Evolutionary conservation across 441 rosid genomes (phyloP), one percentile per base, ranked within the genome.

Genomic region (Brassica hybrid): DNA sequence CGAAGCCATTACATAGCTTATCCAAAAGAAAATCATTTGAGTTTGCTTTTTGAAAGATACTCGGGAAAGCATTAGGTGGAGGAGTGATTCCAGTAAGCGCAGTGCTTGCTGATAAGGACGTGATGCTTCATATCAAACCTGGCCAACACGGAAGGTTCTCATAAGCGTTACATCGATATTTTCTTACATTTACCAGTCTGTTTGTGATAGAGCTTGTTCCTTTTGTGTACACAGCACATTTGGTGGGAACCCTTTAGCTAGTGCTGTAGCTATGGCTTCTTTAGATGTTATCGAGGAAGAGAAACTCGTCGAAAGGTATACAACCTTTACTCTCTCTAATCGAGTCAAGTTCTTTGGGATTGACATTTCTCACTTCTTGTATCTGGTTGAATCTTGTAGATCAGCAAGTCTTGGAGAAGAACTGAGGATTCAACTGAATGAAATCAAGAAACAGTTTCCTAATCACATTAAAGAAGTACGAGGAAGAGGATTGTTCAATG

Each of bases 41-140:
- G 30, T 43, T 25, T 75, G 16, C 27, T 38, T 32, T 23, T 7
- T 77, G 7, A 87, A 56, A 79, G 97, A 90, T 93, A 78, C 83
- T 95, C 14, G 98, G 99, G 79, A 95, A 95, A 79, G 99, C 97
- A 77, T 84, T 95, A 86, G 99, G 99, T 7, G 98, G 99, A 77
- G 99, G 99, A 77, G 93, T 95, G 25, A 84, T 95, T 64, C 96
- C 99, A n/a, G 95, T 93, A 34, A 95, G 99, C 81, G 99, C 88
- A 3, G 97, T 95, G 38, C 96, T 95, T 65, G 91, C 97, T 27
- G 92, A 93, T 78, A 91, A 84, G 82, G 90, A 93, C 74, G 87
- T 90, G 76, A 93, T 93, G 98, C 98, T 95, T 78, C 93, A 94
- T 63, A 86, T 95, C 81, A 91, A 69, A 83, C 99, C 99, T 58